Evolutionary conservation across 1,284 basidiomycete genomes (phyloP).

Genomic region (Rhizoctonia solani): DNA sequence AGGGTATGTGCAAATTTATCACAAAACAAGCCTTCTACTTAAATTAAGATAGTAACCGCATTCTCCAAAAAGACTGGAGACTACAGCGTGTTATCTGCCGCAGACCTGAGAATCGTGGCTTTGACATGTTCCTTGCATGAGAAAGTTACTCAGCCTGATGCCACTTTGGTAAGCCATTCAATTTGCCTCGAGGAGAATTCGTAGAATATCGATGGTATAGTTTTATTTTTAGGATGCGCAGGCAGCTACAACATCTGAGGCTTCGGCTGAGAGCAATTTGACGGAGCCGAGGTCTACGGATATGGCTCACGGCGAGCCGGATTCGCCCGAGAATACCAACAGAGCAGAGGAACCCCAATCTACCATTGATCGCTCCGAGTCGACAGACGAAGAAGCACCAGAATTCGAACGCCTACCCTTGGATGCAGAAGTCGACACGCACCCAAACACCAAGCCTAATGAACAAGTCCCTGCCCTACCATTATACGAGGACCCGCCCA

Average conservation of each 20-base stretch:
- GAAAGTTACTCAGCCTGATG: constrained; percentile 47
- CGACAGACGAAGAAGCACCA: constrained; percentile 40
- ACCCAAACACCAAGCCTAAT: neutral
- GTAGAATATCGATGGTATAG: too few relatives aligned
- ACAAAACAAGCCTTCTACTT: neutral
- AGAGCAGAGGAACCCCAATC: neutral
- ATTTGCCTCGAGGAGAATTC: neutral
- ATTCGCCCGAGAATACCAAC: neutral
- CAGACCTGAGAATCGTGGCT: constrained; percentile 91
- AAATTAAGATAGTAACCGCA: constrained; percentile 66
- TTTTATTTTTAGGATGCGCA: neutral
- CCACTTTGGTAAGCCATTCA: constrained; percentile 2
- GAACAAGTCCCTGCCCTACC: constrained; percentile 38
- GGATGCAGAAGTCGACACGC: constrained; percentile 5
- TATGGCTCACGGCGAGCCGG: neutral
- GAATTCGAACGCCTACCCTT: constrained; percentile 32
- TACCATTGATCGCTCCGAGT: neutral
- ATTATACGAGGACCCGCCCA: constrained; percentile 69
- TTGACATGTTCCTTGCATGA: constrained; percentile 81
- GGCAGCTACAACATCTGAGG: too few relatives aligned
- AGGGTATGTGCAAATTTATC: constrained; percentile 58
- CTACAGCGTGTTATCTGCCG: constrained; percentile 87
- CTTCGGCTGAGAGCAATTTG: too few relatives aligned
- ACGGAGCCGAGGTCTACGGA: neutral
- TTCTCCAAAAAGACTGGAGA: constrained; percentile 97